phyloP scores from a whole-genome alignment of 2,329 filamentous ascomycete species.

The Xylariaceae sp. region DNA sequence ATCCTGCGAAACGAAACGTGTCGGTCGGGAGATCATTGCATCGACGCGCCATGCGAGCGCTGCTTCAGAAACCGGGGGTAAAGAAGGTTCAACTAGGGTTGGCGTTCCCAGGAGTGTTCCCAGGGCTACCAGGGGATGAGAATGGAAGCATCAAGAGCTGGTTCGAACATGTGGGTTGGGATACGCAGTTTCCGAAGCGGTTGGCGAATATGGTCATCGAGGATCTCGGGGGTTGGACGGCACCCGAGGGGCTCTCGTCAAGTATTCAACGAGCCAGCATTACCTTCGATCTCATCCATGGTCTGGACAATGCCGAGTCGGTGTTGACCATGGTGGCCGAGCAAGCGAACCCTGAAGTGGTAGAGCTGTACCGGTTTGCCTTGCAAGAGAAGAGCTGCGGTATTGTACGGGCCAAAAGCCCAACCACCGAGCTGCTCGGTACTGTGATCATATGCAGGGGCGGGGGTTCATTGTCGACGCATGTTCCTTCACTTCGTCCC shows the following conservation, averaged over 20 bases:
- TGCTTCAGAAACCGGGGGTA: conserved; percentile 66
- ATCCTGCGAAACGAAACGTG: conserved; percentile 77
- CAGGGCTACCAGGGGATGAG: conserved; percentile 67
- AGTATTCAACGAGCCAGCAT: conserved; percentile 69
- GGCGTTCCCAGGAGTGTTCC: conserved; percentile 77
- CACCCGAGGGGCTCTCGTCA: conserved; percentile 72
- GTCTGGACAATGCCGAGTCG: conserved; percentile 68
- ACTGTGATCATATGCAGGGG: conserved; percentile 76
- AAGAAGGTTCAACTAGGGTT: conserved; percentile 79
- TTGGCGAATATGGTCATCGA: conserved; percentile 67
- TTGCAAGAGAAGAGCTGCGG: conserved; percentile 70
- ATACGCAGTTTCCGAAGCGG: conserved; percentile 56
- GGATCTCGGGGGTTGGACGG: conserved; percentile 67
- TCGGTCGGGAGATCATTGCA: conserved; percentile 90
- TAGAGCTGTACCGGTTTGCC: conserved; percentile 75
- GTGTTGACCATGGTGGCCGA: conserved; percentile 72
- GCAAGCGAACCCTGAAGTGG: conserved; percentile 70
- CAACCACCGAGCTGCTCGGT: conserved; percentile 65
- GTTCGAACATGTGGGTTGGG: conserved; percentile 91
- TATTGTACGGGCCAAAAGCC: conserved; percentile 75
- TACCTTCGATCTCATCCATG: conserved; percentile 79
- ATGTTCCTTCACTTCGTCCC: conserved; percentile 64
- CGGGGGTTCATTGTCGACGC: conserved; percentile 62
- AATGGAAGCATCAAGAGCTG: conserved; percentile 58
- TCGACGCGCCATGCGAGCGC: conserved; percentile 72